Conservation (phyloP, 2,329 filamentous ascomycete species). For the Colletotrichum caudatum region DNA sequence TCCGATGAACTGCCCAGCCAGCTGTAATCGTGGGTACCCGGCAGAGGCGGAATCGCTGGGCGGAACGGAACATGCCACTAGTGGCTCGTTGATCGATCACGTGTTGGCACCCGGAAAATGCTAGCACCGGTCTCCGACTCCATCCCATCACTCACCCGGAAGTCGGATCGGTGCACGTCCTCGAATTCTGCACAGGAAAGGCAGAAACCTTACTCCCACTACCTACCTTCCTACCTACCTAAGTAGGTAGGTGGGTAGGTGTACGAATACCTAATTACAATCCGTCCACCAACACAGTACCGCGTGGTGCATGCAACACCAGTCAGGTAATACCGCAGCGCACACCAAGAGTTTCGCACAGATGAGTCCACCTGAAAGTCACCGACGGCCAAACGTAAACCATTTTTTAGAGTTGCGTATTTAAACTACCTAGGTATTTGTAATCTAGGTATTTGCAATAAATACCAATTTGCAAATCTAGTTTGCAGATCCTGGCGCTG, state of each 20-base stretch:
- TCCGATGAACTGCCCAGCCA: constrained; percentile 29
- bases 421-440: too few relatives aligned
- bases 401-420: constrained; percentile 10
- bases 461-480: constrained; percentile 10
- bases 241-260: too few relatives aligned
- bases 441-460: neutral
- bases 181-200: neutral
- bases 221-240: neutral
- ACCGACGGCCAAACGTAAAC: neutral
- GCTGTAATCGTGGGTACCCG: constrained; percentile 23
- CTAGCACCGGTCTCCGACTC: constrained; percentile 20
- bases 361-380: constrained; percentile 11
- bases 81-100: neutral
- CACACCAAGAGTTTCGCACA: constrained; percentile 5
- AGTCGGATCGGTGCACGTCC: constrained; percentile 2
- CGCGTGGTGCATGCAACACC: neutral
- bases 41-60: neutral
- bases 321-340: neutral
- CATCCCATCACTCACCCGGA: neutral
- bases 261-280: neutral
- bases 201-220: constrained; percentile 16
- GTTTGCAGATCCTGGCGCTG: constrained; percentile 4
- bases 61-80: constrained; percentile 36
- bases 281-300: neutral
- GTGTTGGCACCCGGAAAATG: constrained; percentile 7